Base-by-base conservation (phyloP, 768 basidiomycete genomes). In the Lactifluus hygrophoroides region DNA sequence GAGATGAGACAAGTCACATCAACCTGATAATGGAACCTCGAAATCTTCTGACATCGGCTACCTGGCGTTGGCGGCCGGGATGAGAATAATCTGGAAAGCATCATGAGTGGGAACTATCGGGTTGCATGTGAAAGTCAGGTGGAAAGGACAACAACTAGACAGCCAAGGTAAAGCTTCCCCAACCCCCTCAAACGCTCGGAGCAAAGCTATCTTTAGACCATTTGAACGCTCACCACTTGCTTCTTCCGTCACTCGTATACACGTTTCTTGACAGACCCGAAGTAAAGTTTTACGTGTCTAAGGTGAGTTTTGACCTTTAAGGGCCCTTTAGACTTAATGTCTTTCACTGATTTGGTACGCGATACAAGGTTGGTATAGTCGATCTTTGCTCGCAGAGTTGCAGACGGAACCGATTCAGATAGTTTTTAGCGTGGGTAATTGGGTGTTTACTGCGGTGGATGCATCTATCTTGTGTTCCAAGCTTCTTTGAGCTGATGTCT, bases 401-500 rank as follows among this genome's bases (percentile, higher is more conserved):
- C n/a, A 17, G 13, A 38, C 42, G 8, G 13, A n/a, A 9, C 40
- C 19, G 38, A 19, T 25, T 34, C 46, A 27, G 40, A 11, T 46
- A 32, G 45, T 19, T 53, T 32, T 47, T 28, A 59, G 76, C 73
- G 61, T 80, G 83, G 2, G 76, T 76, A 61, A 85, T 86, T 8
- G n/a, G 82, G 82, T 66, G 27, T 30, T 28, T 71, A 72, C 32
- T 70, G 86, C 42, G 77, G 74, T 56, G 78, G 82, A 17, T 73
- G 72, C 11, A n/a, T 14, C n/a, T 14, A 25, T 55, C 83, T 66
- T 86, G 84, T 66, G 79, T 81, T 30, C 70, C 81, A 48, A 86
- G 83, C 69, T 82, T 84, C 60, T 69, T 86, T 30, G 80, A 80
- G 65, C 84, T 83, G 81, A n/a, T n/a, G n/a, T n/a, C 81, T 81